Conservation (phyloP, 129 eudicot genomes). For the Escallonia rubra region DNA sequence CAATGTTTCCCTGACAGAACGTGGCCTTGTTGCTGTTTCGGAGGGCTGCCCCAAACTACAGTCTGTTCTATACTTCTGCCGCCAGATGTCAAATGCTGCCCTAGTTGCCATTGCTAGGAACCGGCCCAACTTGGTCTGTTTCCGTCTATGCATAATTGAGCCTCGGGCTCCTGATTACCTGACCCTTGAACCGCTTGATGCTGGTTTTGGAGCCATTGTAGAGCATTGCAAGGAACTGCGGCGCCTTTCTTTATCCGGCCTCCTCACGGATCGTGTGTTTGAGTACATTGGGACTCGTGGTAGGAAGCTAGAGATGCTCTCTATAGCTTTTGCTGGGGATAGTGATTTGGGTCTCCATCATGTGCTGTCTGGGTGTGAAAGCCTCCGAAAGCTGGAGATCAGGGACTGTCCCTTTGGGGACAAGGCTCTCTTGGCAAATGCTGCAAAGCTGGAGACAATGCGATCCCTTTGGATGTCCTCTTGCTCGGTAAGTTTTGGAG, state of each 20-base stretch:
- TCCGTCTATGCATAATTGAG: constrained; percentile 84
- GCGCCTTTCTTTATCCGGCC: constrained; percentile 80
- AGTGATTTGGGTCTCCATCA: constrained; percentile 83
- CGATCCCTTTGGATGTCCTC: constrained; percentile 99
- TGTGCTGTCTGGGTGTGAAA: constrained; percentile 87
- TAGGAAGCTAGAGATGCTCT: constrained; percentile 88
- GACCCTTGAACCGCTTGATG: constrained; percentile 70
- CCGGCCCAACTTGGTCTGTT: constrained; percentile 69
- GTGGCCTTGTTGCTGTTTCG: constrained; percentile 83
- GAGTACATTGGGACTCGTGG: constrained; percentile 76
- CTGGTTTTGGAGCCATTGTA: constrained; percentile 91
- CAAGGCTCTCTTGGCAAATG: constrained; percentile 83
- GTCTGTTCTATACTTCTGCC: constrained; percentile 87
- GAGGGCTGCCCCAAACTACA: constrained; percentile 81
- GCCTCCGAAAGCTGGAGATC: constrained; percentile 83
- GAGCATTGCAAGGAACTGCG: constrained; percentile 65
- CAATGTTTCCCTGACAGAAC: constrained; percentile 70
- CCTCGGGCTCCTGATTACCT: constrained; percentile 78
- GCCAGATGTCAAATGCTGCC: constrained; percentile 86
- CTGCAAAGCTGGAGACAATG: constrained; percentile 97
- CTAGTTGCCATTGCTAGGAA: constrained; percentile 62
- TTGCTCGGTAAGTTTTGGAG: constrained; percentile 81
- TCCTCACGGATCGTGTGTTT: constrained; percentile 80
- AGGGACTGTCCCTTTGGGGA: constrained; percentile 97
- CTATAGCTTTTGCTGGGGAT: constrained; percentile 91